Evolutionary conservation across 2,329 filamentous ascomycete species (phyloP).

Genomic region (Biscogniauxia sp.): DNA sequence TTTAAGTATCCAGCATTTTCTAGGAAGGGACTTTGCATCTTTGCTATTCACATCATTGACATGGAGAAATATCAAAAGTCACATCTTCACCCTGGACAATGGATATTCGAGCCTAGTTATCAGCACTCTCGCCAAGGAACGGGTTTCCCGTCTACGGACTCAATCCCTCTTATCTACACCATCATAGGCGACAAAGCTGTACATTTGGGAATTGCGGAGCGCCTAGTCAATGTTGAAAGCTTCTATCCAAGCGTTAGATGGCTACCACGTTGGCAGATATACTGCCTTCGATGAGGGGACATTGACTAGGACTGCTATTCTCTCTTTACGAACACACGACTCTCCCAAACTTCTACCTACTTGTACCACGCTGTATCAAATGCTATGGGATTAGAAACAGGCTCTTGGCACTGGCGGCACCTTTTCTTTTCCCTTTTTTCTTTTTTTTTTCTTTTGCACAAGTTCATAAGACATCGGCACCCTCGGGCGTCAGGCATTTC

Average conservation of each 20-base stretch:
- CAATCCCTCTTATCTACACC: neutral
- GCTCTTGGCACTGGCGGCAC: neutral
- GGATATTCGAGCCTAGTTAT: neutral
- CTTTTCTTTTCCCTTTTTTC: slow-evolving; percentile 7
- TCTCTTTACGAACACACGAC: neutral
- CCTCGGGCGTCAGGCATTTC: neutral
- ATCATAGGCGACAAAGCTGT: neutral
- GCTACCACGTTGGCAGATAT: neutral
- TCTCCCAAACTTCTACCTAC: neutral
- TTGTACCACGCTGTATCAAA: neutral
- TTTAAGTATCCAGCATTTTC: slow-evolving; percentile 17
- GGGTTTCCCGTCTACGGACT: neutral
- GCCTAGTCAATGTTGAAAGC: neutral
- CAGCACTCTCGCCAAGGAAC: neutral
- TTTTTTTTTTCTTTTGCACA: neutral
- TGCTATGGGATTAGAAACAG: neutral
- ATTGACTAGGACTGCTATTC: neutral
- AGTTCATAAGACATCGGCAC: neutral
- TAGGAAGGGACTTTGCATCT: neutral
- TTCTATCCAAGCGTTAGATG: neutral
- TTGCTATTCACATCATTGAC: neutral
- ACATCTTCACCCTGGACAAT: neutral
- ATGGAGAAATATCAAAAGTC: neutral
- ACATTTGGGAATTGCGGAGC: neutral
- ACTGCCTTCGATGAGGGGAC: neutral